Conservation (phyloP, 257 asterid genomes). For the Plantago ovata region DNA sequence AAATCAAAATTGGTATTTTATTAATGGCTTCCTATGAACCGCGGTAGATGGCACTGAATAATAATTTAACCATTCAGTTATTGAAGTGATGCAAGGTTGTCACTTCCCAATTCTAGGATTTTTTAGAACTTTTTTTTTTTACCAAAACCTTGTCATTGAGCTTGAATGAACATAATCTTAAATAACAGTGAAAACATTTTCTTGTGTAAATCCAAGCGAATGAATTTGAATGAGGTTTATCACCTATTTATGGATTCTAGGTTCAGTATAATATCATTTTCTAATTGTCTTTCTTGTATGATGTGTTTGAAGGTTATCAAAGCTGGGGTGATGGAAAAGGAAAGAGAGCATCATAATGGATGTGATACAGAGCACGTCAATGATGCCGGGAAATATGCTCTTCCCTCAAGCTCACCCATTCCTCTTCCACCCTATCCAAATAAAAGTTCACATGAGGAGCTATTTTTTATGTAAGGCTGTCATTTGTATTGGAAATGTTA, state of each 20-base stretch:
- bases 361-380: conserved; percentile 21
- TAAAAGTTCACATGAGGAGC: conserved; percentile 29
- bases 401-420: conserved; percentile 47
- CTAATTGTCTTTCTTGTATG: not conserved
- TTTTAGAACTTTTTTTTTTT: no score
- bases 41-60: no score
- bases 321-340: conserved; percentile 29
- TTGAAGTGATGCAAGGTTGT: not conserved
- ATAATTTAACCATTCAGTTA: no score
- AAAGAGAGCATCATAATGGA: conserved; percentile 26
- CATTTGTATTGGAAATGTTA: conserved; percentile 10
- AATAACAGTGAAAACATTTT: not conserved
- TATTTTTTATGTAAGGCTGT: conserved; percentile 43
- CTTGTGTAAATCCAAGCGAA: not conserved
- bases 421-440: conserved; percentile 35
- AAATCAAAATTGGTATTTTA: no score
- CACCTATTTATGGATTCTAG: not conserved
- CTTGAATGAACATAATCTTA: not conserved
- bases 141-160: not conserved
- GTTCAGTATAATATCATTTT: conserved; percentile 6
- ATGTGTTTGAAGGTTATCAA: conserved; percentile 31
- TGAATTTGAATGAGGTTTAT: not conserved
- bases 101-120: not conserved
- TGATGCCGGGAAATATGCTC: conserved; percentile 11
- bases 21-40: no score